Evolutionary conservation across 345 rosid genomes (phyloP), one percentile per base, ranked within the genome.

Genomic region (Citrus unshiu): DNA sequence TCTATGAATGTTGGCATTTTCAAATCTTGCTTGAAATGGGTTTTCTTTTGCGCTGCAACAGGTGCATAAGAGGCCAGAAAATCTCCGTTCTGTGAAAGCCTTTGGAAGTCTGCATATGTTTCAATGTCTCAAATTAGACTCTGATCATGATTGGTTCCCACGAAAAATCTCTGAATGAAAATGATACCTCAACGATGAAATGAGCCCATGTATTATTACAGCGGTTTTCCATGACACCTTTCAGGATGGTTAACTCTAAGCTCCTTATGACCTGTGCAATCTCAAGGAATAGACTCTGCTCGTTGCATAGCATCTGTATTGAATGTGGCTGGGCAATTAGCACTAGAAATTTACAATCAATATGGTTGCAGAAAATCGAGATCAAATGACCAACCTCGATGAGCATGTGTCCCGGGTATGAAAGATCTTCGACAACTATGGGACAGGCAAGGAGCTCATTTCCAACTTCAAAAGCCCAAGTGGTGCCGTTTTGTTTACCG

Each of bases 21-120:
- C 51, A 83, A 39, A 81, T 74, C 75, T 62, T 83, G 81, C 85
- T 71, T 4, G 88, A 81, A 46, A 83, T 27, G 5, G 86, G 68
- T 6, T 72, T 82, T 59, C 86, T 81, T 66, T 49, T 81, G 34
- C 84, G 85, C 74, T 87, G 92, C 67, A 86, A 67, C 77, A 92
- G 85, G 58, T 92, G 91, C 91, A 89, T 89, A 76, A 90, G 78
- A 3, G 95, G 93, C 95, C 95, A 90, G 82, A 92, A 92, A 27
- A 92, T 92, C 70, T 90, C 91, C 37, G 81, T 80, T 61, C 92
- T 84, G 57, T 90, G 95, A 76, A 90, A 92, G 9, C 87, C 92
- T 69, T 79, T 80, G 7, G 89, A 85, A 24, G 84, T 87, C 93
- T 91, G 92, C 73, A 29, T 9, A 22, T 7, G 72, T 19, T 49